These are phyloP conservation scores for Aurifilum marmelostoma DNA, from an alignment of 2,329 filamentous ascomycete genomes.

Conservation along the genomic window DNA sequence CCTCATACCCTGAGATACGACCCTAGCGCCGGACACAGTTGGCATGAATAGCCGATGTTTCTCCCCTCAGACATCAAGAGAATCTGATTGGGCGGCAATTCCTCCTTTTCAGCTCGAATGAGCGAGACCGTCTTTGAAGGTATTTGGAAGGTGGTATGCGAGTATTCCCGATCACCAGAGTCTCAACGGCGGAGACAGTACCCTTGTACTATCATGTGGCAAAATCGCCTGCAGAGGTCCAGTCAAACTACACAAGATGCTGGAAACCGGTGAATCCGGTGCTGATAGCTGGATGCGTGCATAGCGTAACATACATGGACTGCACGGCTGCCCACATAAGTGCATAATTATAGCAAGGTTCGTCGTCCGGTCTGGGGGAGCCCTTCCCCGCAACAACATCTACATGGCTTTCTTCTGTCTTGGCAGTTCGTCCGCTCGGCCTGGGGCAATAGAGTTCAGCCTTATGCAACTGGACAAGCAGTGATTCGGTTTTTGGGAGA, in stretches of 20 bases:
- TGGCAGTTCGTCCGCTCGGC: background rate
- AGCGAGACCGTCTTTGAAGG: background rate
- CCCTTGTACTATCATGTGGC: background rate
- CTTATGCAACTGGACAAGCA: slow-evolving; percentile 7
- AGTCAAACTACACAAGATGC: background rate
- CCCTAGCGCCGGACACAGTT: background rate
- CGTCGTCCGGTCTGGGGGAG: background rate
- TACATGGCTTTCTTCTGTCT: background rate
- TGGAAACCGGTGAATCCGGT: background rate
- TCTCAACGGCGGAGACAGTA: background rate
- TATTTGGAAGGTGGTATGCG: background rate
- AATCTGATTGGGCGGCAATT: too few relatives aligned
- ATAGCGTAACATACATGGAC: slow-evolving; percentile 2
- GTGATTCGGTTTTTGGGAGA: background rate
- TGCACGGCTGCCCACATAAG: background rate
- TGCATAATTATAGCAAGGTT: background rate
- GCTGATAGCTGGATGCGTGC: background rate
- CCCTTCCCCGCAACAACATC: background rate
- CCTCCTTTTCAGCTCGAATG: background rate
- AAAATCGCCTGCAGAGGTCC: background rate
- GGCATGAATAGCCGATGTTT: background rate
- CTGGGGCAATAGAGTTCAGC: background rate
- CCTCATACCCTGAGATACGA: background rate
- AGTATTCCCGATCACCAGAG: background rate
- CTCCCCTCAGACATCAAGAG: background rate